Percentiles rank a stretch among this genome's conserved stretches.
Evolutionary conservation across 176 grass and related monocot genomes (phyloP).

Genomic region (Carex pumila): DNA sequence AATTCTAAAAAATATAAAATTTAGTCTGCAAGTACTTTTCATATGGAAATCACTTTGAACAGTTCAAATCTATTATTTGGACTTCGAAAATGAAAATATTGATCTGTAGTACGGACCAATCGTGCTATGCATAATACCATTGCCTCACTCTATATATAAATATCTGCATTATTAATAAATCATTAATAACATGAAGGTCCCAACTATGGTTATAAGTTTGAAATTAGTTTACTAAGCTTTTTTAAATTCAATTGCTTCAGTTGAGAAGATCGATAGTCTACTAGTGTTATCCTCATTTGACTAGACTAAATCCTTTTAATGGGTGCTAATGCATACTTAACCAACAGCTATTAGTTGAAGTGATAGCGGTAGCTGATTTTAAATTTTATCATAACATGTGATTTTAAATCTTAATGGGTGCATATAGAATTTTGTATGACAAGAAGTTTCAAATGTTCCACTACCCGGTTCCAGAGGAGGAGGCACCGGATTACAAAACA

Average conservation of each 20-base stretch:
- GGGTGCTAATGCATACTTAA: background rate
- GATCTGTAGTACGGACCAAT: too few relatives aligned
- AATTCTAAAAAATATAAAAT: too few relatives aligned
- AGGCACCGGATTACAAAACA: slow-evolving; percentile 77
- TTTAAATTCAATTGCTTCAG: background rate
- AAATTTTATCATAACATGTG: background rate
- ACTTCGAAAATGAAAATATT: too few relatives aligned
- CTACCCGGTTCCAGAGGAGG: slow-evolving; percentile 85
- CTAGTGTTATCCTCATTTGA: background rate
- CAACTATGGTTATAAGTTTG: background rate
- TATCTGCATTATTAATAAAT: background rate
- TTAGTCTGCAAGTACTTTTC: too few relatives aligned
- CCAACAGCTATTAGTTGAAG: background rate
- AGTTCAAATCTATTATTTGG: too few relatives aligned
- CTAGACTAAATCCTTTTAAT: background rate
- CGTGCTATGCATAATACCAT: too few relatives aligned
- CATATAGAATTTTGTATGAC: slow-evolving; percentile 80
- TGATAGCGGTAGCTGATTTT: background rate
- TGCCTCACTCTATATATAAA: background rate
- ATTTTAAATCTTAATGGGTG: background rate
- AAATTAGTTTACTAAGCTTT: background rate
- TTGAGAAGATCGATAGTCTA: background rate
- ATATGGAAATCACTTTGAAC: too few relatives aligned
- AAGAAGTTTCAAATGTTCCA: slow-evolving; percentile 90
- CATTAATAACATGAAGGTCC: background rate